These are phyloP conservation scores for Microbotryum scabiosae DNA, from an alignment of 1,284 basidiomycete genomes.

Conservation along the genomic window DNA sequence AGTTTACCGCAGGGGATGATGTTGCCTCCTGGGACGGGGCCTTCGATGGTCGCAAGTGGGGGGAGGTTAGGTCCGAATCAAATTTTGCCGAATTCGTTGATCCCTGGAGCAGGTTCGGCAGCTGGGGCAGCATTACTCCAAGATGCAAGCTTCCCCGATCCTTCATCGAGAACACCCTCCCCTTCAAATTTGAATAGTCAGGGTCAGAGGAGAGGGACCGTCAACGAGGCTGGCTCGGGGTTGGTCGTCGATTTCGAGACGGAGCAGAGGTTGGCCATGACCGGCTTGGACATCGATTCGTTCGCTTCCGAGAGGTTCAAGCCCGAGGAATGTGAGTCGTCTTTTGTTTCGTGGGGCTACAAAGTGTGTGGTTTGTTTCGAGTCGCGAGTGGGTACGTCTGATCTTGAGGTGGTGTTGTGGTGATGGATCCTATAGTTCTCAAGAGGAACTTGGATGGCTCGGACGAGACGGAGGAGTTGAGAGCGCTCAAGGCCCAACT, in stretches of 20 bases:
- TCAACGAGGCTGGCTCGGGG: background rate
- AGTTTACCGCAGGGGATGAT: background rate
- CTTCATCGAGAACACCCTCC: too few species aligned
- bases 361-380: background rate
- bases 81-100: too few species aligned
- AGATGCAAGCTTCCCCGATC: too few species aligned
- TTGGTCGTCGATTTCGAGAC: background rate
- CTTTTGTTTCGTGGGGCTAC: background rate
- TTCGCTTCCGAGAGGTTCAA: conserved; percentile 28
- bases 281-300: conserved; percentile 26
- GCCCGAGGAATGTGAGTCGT: conserved; percentile 28
- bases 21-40: background rate
- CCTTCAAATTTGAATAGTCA: background rate
- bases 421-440: conserved; percentile 8
- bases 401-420: too few species aligned
- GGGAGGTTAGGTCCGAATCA: too few species aligned
- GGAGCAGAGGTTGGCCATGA: conserved; percentile 13
- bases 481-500: conserved; percentile 12
- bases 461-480: conserved; percentile 21
- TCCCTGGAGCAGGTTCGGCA: too few species aligned
- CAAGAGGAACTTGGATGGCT: conserved; percentile 18
- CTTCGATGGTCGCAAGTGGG: too few species aligned
- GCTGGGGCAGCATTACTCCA: too few species aligned
- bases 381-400: background rate
- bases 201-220: background rate